A percentile compares a stretch with the other conserved stretches of the same genome.
phyloP scores from a whole-genome alignment of 441 rosid genomes.

The Manihot esculenta region DNA sequence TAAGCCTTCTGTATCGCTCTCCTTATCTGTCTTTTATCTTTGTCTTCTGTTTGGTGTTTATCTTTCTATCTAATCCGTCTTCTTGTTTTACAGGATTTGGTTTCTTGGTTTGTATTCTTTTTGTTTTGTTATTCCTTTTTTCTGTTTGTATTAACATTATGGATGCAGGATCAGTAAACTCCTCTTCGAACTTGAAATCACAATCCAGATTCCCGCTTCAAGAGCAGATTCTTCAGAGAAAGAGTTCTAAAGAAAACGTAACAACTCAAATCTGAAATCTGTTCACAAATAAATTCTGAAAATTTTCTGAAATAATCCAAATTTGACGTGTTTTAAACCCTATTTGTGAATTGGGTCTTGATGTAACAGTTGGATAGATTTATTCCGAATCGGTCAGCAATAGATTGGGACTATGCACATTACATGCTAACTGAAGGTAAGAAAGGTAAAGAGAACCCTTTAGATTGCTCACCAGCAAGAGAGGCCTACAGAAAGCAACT shows the following conservation, averaged over 20 bases:
- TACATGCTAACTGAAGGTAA: constrained; percentile 46
- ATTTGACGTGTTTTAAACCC: no score
- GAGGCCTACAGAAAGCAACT: constrained; percentile 67
- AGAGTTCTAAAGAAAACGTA: constrained; percentile 56
- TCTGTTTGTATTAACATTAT: constrained; percentile 17
- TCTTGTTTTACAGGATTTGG: background rate
- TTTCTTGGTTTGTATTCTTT: background rate
- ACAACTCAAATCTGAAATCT: background rate
- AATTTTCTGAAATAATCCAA: background rate
- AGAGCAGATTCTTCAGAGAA: constrained; percentile 48
- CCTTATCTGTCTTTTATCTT: background rate
- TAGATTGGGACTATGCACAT: constrained; percentile 57
- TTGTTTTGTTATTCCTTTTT: background rate
- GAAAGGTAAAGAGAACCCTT: constrained; percentile 38
- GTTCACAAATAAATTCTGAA: background rate
- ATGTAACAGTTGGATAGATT: constrained; percentile 49
- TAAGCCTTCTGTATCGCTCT: background rate
- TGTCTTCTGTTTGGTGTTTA: background rate
- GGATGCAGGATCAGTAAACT: constrained; percentile 52
- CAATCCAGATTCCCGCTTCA: constrained; percentile 56
- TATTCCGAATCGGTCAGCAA: constrained; percentile 57
- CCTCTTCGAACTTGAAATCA: constrained; percentile 38
- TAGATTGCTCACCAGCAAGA: constrained; percentile 49
- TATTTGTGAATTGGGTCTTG: no score
- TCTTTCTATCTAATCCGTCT: constrained; percentile 2